These are phyloP conservation scores for Turnera subulata DNA, from an alignment of 345 rosid genomes.

Conservation along the genomic window DNA sequence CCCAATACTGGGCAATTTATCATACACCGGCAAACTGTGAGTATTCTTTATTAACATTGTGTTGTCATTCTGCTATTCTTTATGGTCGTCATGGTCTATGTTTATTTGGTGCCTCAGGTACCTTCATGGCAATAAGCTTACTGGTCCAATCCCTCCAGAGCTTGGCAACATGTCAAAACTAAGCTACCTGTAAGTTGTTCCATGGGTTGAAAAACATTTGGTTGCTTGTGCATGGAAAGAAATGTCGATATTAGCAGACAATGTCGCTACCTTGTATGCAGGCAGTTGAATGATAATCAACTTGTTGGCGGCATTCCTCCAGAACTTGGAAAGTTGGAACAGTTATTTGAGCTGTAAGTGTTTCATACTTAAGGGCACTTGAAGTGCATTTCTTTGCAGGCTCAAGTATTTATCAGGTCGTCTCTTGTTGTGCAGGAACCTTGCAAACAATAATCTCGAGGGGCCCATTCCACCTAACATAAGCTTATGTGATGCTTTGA, in stretches of 20 bases:
- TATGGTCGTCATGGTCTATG: not conserved
- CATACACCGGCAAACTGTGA: slow-evolving; percentile 88
- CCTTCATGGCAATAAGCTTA: slow-evolving; percentile 88
- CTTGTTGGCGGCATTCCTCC: slow-evolving; percentile 75
- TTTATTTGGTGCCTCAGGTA: slow-evolving; percentile 41
- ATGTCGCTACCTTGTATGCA: slow-evolving; percentile 15
- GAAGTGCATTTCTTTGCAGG: too few species aligned
- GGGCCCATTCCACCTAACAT: slow-evolving; percentile 84
- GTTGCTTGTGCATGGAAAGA: not conserved
- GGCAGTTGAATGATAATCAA: slow-evolving; percentile 78
- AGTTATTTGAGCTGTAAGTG: slow-evolving; percentile 86
- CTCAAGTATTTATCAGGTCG: not conserved
- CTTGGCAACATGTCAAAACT: slow-evolving; percentile 96
- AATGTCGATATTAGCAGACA: too few species aligned
- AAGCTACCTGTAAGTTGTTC: slow-evolving; percentile 74
- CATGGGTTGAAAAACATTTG: not conserved
- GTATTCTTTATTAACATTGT: slow-evolving; percentile 24
- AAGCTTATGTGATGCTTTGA: slow-evolving; percentile 82
- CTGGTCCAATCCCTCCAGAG: slow-evolving; percentile 89
- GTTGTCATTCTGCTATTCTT: not conserved
- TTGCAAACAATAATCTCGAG: slow-evolving; percentile 71
- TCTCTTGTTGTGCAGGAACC: slow-evolving; percentile 51
- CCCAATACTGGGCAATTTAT: slow-evolving; percentile 82
- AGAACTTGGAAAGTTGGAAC: slow-evolving; percentile 89
- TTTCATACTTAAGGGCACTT: not conserved